Base-by-base conservation (phyloP, 371 early-diverging fungal genomes). In the Mucor circinelloides region DNA sequence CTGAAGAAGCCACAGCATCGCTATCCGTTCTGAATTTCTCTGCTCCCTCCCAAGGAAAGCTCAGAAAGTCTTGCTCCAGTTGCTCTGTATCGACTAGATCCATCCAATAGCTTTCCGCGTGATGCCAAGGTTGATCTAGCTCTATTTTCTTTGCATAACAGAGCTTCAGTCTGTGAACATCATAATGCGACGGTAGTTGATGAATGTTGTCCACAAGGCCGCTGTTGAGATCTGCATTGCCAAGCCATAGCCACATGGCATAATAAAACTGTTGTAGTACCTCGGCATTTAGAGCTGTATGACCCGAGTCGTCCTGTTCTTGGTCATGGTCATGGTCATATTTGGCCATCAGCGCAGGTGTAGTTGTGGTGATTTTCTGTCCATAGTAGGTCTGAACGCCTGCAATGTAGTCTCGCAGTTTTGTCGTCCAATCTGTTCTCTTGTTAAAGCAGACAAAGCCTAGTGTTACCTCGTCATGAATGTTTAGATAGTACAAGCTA, bases 211-310 rank as follows among this genome's bases (percentile, higher is more conserved):
- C 60, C 6, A 73, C 75, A 0, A 75, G 31, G 7, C 72, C 67
- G 15, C 79, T 52, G 34, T 6, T 34, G 7, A 87, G 56, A 25
- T 80, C 73, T 0, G 74, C 72, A 27, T 89, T 82, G 25, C 81
- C 83, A 10, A 91, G 76, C 91, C 91, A 91, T 10, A 88, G 74
- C 74, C 83, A 82, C 72, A 88, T 85, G 23, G 89, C 85, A 64
- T 88, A 83, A 58, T 81, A 87, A 2, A 84, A 44, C 23, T 81
- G 79, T n/a, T 81, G 81, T 58, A 84, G 58, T 5, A 63, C 48
- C 28, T 83, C 80, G n/a, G 57, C 59, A 58, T n/a, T 23, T 12
- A 42, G 3, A 9, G 27, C 48, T 62, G 52, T 62, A 62, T 62
- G 21, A 62, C 62, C 62, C 62, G 62, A 52, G 54, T n/a, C 6